phyloP scores from a whole-genome alignment of 1,284 basidiomycete species.

The Leccinum huronense region DNA sequence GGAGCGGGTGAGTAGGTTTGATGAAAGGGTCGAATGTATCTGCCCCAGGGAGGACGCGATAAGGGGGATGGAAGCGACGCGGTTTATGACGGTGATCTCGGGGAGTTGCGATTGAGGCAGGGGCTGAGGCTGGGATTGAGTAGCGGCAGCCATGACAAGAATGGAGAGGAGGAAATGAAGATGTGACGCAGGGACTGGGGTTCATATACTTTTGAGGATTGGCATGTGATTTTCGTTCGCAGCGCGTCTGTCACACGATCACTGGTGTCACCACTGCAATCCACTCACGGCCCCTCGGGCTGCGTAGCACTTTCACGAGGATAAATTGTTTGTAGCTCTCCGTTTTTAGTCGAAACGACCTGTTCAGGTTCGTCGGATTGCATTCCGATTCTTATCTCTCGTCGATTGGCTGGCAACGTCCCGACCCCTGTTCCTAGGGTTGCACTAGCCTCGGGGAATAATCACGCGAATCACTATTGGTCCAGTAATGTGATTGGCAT shows the following conservation, averaged over 20 bases:
- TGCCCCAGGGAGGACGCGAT: slow-evolving; percentile 60
- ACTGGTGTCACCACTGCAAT: not conserved
- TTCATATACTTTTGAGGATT: slow-evolving; percentile 29
- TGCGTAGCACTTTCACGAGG: slow-evolving; percentile 11
- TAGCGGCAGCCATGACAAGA: slow-evolving; percentile 42
- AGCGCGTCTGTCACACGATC: slow-evolving; percentile 24
- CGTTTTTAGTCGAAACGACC: not conserved
- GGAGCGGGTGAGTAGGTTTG: slow-evolving; percentile 58
- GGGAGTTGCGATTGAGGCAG: slow-evolving; percentile 40
- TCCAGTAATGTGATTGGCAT: slow-evolving; percentile 19
- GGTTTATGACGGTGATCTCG: slow-evolving; percentile 58
- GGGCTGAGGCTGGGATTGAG: slow-evolving; percentile 34
- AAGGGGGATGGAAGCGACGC: slow-evolving; percentile 68
- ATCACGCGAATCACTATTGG: slow-evolving; percentile 9
- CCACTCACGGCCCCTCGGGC: not conserved
- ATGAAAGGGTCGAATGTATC: slow-evolving; percentile 56
- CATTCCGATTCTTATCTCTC: not conserved
- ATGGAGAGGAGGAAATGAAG: slow-evolving; percentile 9
- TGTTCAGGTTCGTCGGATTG: not conserved
- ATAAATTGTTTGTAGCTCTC: not conserved
- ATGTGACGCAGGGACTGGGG: slow-evolving; percentile 24
- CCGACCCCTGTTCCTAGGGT: slow-evolving; percentile 22
- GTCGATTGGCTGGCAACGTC: not conserved
- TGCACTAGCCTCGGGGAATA: slow-evolving; percentile 6
- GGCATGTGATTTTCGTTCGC: slow-evolving; percentile 28